Evolutionary conservation across 352 stramenopile species (phyloP).

Genomic region (Elongisporangium prolatum): DNA sequence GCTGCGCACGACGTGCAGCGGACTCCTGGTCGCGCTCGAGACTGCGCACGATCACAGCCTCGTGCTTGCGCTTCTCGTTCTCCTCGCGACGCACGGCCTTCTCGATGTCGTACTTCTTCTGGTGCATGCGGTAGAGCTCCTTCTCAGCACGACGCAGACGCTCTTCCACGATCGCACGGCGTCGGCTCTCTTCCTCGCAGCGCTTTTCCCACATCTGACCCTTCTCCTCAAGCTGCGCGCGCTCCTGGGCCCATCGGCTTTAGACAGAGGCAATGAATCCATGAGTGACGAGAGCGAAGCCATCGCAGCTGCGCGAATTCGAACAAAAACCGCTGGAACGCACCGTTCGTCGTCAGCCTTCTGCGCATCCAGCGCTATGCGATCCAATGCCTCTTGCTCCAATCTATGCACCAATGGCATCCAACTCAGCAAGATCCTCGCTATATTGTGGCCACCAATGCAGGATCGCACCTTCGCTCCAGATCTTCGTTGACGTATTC

Average conservation of each 20-base stretch:
- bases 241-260: slow-evolving; percentile 69
- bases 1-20: slow-evolving; percentile 23
- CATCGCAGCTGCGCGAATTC: slow-evolving; percentile 4
- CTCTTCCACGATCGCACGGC: slow-evolving; percentile 70
- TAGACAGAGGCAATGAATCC: slow-evolving; percentile 13
- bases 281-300: neutral
- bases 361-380: slow-evolving; percentile 75
- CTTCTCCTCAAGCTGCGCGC: slow-evolving; percentile 52
- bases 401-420: slow-evolving; percentile 16
- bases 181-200: slow-evolving; percentile 69
- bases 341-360: slow-evolving; percentile 83
- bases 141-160: slow-evolving; percentile 78
- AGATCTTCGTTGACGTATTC: slow-evolving; percentile 87
- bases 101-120: slow-evolving; percentile 90
- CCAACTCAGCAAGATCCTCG: neutral
- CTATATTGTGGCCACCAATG: slow-evolving; percentile 1
- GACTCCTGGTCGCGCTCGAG: slow-evolving; percentile 69
- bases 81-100: slow-evolving; percentile 77
- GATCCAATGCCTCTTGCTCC: slow-evolving; percentile 80
- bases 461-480: slow-evolving; percentile 40
- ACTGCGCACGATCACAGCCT: slow-evolving; percentile 76
- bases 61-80: slow-evolving; percentile 83
- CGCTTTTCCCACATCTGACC: slow-evolving; percentile 64
- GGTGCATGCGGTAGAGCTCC: slow-evolving; percentile 87
- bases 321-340: slow-evolving; percentile 7